Conservation (phyloP, 257 asterid genomes). For the Rhazya stricta region DNA sequence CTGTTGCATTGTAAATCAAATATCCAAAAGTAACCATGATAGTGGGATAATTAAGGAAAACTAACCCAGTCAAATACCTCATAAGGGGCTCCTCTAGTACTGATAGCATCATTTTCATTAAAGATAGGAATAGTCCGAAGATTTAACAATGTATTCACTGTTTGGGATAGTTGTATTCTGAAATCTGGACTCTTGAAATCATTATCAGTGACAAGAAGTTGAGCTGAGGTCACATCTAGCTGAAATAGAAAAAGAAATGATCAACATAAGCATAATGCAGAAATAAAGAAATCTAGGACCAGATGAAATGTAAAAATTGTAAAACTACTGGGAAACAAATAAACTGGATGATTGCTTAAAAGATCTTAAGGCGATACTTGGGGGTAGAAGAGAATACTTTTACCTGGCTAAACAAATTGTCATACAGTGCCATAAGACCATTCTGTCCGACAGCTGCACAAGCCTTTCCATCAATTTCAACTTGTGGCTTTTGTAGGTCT, state of each 20-base stretch:
- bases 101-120: conserved; percentile 86
- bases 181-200: conserved; percentile 71
- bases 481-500: conserved; percentile 64
- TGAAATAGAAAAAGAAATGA: conserved; percentile 23
- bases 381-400: neutral
- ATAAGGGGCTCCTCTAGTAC: conserved; percentile 81
- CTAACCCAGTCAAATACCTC: conserved; percentile 33
- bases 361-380: neutral
- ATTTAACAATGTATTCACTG: conserved; percentile 56
- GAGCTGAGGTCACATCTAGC: conserved; percentile 80
- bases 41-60: conserved; percentile 9
- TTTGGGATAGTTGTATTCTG: conserved; percentile 59
- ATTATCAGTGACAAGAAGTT: conserved; percentile 76
- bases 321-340: neutral
- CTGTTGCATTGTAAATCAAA: no score
- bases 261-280: neutral
- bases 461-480: conserved; percentile 62
- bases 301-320: neutral
- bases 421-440: conserved; percentile 66
- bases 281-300: neutral
- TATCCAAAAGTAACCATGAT: neutral
- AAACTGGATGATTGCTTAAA: neutral
- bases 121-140: conserved; percentile 73
- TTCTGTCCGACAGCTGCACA: conserved; percentile 79
- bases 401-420: conserved; percentile 62